phyloP scores from a whole-genome alignment of 2,329 filamentous ascomycete species.

The Paecilomyces niveus region DNA sequence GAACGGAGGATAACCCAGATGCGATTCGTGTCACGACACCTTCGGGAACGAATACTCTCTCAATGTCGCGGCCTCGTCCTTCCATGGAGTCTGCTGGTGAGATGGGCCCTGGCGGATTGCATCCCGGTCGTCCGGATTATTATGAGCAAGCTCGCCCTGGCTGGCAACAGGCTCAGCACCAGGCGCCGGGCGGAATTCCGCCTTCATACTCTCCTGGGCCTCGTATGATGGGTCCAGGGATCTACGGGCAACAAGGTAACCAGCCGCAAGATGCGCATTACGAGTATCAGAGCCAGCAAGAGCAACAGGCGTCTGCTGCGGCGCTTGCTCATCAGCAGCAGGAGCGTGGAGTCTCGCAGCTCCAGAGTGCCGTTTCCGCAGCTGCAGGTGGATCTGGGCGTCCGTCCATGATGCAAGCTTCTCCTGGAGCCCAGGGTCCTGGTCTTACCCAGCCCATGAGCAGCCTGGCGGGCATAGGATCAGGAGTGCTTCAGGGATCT shows the following conservation, averaged over 20 bases:
- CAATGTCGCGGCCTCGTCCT: constrained; percentile 50
- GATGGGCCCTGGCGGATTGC: constrained; percentile 22
- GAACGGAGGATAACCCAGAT: constrained; percentile 86
- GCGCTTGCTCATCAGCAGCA: constrained; percentile 54
- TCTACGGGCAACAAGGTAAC: constrained; percentile 30
- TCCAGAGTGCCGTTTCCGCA: constrained; percentile 59
- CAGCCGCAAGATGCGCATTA: constrained; percentile 38
- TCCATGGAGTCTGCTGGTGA: constrained; percentile 28
- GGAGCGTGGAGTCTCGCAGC: constrained; percentile 58
- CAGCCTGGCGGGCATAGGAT: constrained; percentile 54
- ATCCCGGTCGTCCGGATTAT: constrained; percentile 30
- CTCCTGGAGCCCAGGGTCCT: constrained; percentile 37
- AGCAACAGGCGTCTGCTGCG: constrained; percentile 42
- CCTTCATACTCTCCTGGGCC: constrained; percentile 36
- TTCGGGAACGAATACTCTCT: constrained; percentile 92
- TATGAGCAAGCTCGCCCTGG: constrained; percentile 33
- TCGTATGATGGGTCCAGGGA: constrained; percentile 26
- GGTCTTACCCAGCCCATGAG: constrained; percentile 47
- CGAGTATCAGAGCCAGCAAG: constrained; percentile 35
- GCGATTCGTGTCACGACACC: constrained; percentile 95
- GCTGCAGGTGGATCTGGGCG: constrained; percentile 44
- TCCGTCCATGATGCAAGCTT: constrained; percentile 43
- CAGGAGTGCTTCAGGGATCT: constrained; percentile 50
- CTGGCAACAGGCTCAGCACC: constrained; percentile 31
- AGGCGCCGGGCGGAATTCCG: constrained; percentile 21